Percentiles rank a stretch among this genome's conserved stretches.
These are phyloP conservation scores for Beauveria asiatica DNA, from an alignment of 2,329 filamentous ascomycete species.

Conservation along the genomic window DNA sequence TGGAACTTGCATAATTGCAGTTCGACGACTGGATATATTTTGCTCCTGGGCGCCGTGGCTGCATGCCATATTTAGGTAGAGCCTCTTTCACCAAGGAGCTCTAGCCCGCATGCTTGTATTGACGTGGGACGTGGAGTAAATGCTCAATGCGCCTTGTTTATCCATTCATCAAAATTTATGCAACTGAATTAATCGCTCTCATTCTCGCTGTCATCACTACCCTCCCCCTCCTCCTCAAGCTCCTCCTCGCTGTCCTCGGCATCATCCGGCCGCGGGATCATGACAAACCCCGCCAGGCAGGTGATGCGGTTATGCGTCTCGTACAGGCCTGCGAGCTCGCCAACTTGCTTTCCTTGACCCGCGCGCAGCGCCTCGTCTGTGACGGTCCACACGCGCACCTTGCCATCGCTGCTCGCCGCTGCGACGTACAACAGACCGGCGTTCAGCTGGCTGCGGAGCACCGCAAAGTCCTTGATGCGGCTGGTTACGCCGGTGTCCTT, in stretches of 20 bases:
- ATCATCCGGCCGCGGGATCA: slow-evolving; percentile 60
- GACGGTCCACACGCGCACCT: slow-evolving; percentile 69
- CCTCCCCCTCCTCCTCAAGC: slow-evolving; percentile 29
- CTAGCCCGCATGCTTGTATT: no score
- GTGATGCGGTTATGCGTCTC: slow-evolving; percentile 85
- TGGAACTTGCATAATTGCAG: no score
- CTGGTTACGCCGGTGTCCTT: slow-evolving; percentile 55
- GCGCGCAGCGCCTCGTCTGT: slow-evolving; percentile 30
- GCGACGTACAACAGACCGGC: slow-evolving; percentile 47
- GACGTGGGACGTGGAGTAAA: not conserved
- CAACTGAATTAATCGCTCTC: slow-evolving; percentile 16
- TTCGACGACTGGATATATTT: no score
- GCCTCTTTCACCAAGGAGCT: not conserved
- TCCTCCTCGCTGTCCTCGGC: slow-evolving; percentile 50
- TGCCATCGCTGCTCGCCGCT: slow-evolving; percentile 77
- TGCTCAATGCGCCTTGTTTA: not conserved
- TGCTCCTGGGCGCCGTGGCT: no score
- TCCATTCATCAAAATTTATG: not conserved
- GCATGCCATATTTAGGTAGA: not conserved
- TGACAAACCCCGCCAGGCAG: slow-evolving; percentile 76
- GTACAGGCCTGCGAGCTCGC: slow-evolving; percentile 64
- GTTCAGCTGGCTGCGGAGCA: slow-evolving; percentile 40
- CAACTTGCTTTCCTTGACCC: slow-evolving; percentile 34
- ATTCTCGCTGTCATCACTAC: slow-evolving; percentile 28
- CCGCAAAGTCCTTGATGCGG: slow-evolving; percentile 82